phyloP scores from a whole-genome alignment of 495 filamentous ascomycete species.

The Talaromyces liani region DNA sequence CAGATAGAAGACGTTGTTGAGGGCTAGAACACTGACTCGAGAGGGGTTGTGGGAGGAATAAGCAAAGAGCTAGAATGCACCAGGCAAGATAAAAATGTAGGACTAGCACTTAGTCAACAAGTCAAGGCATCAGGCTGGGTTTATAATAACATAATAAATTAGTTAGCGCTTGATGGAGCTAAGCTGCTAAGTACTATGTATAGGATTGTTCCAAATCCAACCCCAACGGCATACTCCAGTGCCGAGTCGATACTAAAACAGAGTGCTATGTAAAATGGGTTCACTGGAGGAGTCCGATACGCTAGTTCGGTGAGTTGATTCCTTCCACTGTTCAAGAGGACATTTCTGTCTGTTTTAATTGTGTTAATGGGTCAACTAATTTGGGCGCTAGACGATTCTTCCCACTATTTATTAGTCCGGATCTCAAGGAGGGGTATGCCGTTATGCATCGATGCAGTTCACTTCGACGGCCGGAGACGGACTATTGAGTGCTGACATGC shows the following conservation, averaged over 20 bases:
- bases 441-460: not conserved
- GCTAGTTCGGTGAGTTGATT: conserved; percentile 2
- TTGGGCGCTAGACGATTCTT: not conserved
- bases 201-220: not conserved
- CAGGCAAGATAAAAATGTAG: not conserved
- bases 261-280: not conserved
- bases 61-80: not conserved
- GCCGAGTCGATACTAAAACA: not conserved
- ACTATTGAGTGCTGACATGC: not conserved
- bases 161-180: not conserved
- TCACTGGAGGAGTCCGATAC: conserved; percentile 7
- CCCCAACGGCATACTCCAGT: not conserved
- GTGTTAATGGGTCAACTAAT: not conserved
- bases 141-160: not conserved
- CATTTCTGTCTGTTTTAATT: not conserved
- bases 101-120: not conserved
- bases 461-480: not conserved
- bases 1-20: not conserved
- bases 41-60: conserved; percentile 1
- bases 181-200: not conserved
- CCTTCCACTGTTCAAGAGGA: not conserved
- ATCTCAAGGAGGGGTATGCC: not conserved
- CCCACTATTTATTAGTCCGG: not conserved
- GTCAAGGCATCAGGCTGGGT: not conserved
- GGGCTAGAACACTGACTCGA: not conserved